Evolutionary conservation across 495 filamentous ascomycete species (phyloP).

Genomic region (Neurospora sp.): DNA sequence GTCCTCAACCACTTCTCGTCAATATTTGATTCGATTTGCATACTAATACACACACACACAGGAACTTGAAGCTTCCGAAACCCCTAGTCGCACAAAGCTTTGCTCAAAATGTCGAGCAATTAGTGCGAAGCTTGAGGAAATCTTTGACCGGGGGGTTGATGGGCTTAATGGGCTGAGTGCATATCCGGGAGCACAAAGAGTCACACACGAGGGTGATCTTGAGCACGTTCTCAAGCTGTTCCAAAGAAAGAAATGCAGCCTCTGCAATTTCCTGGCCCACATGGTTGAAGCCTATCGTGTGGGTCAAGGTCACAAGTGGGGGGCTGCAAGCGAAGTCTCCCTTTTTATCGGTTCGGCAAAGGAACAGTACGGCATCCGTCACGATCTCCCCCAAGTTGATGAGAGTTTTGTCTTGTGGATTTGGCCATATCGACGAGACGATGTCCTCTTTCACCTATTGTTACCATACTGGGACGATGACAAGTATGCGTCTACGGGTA

Average conservation of each 20-base stretch:
- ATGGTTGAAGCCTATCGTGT: not conserved
- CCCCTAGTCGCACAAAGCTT: not conserved
- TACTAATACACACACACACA: not conserved
- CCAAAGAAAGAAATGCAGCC: not conserved
- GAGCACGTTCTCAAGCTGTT: not conserved
- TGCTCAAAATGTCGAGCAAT: not conserved
- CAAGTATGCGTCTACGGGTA: not conserved
- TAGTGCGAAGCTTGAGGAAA: not conserved
- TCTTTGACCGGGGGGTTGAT: too few relatives aligned
- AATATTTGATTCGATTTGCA: not conserved
- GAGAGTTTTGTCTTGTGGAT: not conserved
- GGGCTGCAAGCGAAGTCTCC: not conserved
- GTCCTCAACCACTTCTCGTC: not conserved
- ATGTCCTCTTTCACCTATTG: too few relatives aligned
- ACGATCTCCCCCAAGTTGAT: not conserved
- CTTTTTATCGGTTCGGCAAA: not conserved
- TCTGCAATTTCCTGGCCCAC: not conserved
- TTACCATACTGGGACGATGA: not conserved
- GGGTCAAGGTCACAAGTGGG: too few relatives aligned
- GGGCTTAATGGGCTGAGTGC: too few relatives aligned
- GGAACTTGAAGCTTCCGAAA: not conserved
- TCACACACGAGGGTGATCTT: not conserved
- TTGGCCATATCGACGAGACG: not conserved
- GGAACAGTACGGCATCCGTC: not conserved
- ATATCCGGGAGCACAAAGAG: not conserved